These are phyloP conservation scores for Glonium stellatum DNA, from an alignment of 495 filamentous ascomycete species.

Conservation along the genomic window DNA sequence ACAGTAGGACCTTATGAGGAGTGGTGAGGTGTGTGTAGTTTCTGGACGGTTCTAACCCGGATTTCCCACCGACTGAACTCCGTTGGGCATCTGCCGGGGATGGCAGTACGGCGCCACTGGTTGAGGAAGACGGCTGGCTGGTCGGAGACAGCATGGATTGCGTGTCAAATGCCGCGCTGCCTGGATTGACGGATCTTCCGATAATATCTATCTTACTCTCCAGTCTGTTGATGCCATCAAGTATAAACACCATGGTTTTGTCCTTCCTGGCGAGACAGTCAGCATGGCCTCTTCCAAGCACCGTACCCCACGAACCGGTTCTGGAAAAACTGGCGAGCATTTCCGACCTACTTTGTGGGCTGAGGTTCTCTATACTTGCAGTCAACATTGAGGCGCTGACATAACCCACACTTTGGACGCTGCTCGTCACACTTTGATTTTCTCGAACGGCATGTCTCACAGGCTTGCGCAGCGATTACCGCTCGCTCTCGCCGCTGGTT, in stretches of 20 bases:
- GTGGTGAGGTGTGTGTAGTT: slow-evolving; percentile 37
- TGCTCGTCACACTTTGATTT: slow-evolving; percentile 35
- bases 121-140: slow-evolving; percentile 3
- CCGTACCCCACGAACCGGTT: background rate
- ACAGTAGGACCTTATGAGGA: slow-evolving; percentile 51
- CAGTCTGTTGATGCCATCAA: slow-evolving; percentile 32
- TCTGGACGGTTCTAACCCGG: background rate
- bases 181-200: slow-evolving; percentile 3
- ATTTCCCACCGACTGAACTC: background rate
- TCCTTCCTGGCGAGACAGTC: slow-evolving; percentile 39
- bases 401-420: slow-evolving; percentile 33
- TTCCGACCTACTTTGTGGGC: slow-evolving; percentile 52
- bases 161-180: background rate
- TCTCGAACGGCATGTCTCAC: slow-evolving; percentile 33
- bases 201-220: slow-evolving; percentile 25
- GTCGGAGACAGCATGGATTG: background rate
- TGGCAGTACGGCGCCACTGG: background rate
- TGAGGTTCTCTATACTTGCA: slow-evolving; percentile 56
- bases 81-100: background rate
- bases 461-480: slow-evolving; percentile 34
- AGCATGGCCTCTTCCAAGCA: background rate
- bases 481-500: slow-evolving; percentile 29
- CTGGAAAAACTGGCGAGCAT: slow-evolving; percentile 17
- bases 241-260: slow-evolving; percentile 51
- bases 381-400: slow-evolving; percentile 43